Evolutionary conservation across 257 asterid species (phyloP).

Genomic region (Solanum verrucosum): DNA sequence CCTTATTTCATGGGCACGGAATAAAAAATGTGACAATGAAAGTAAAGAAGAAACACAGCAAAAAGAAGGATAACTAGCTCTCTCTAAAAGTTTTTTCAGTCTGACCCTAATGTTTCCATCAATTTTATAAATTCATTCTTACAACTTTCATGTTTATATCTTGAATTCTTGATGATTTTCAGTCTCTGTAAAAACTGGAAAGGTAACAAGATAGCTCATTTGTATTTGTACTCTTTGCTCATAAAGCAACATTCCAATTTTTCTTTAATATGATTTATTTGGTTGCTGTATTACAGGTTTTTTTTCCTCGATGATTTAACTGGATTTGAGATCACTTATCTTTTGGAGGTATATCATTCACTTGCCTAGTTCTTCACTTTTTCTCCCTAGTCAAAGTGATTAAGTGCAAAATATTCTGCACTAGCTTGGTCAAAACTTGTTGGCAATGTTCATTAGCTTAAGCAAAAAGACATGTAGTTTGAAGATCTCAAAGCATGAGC

Average conservation of each 20-base stretch:
- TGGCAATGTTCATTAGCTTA: neutral
- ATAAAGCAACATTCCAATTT: neutral
- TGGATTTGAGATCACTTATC: conserved; percentile 88
- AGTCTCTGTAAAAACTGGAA: neutral
- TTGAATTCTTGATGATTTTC: neutral
- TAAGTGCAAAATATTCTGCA: neutral
- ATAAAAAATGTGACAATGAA: no score
- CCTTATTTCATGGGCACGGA: neutral
- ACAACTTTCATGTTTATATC: neutral
- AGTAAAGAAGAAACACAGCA: neutral
- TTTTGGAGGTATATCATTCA: conserved; percentile 53
- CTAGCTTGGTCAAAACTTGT: neutral
- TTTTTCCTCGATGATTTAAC: conserved; percentile 95
- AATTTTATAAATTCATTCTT: neutral
- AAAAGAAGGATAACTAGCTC: no score
- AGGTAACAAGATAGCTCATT: neutral
- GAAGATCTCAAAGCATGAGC: neutral
- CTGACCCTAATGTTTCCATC: neutral
- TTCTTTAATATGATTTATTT: neutral
- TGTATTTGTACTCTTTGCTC: neutral
- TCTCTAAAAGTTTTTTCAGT: no score
- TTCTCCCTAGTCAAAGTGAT: neutral
- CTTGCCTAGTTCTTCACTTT: neutral
- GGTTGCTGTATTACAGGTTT: conserved; percentile 36
- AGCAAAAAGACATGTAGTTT: neutral